Base-by-base conservation (phyloP, 164 flowering plant genomes). In the Paratinospora sagittata region DNA sequence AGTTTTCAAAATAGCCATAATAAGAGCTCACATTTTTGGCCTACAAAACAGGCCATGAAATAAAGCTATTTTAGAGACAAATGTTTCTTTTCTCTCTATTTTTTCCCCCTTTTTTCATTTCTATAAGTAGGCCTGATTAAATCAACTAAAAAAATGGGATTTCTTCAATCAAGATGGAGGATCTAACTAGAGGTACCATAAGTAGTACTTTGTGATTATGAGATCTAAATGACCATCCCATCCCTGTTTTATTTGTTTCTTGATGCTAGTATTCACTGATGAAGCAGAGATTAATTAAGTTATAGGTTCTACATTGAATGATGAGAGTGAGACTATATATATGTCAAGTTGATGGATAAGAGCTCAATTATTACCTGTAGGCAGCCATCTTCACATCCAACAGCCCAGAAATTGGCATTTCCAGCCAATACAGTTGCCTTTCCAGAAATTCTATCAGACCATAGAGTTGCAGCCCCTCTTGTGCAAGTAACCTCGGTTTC, bases 361-460 rank as follows among this genome's bases (percentile, higher is more conserved):
- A 66, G 68, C n/a, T 52, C 23, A 41, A 30, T 45, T 27, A 30
- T 78, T 76, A 93, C 99, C 97, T 93, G 99, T 27, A 93, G 75
- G 74, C 87, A 86, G 37, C 99, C 98, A 84, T 96, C 97, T 80
- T 93, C 97, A 82, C 92, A 91, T 24, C 99, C 98, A 74, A 91
- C 90, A 60, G 96, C 99, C 98, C 99, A 96, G 68, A 93, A 93
- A 77, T 96, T 96, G 37, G 87, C 83, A 85, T 96, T 96, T 75
- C 99, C 99, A 73, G 99, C 97, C 81, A 96, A 85, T 70, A 88
- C 97, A 57, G 97, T 85, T 63, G 87, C 94, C 78, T 86, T 89
- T 26, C 97, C 95, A 24, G 91, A 78, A 0, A 96, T 80, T 74
- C 98, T 80, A 78, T 96, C 98, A 70, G 92, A 89, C 99, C 99